These are phyloP conservation scores for Fistulifera solaris DNA, from an alignment of 108 stramenopile species.

Conservation along the genomic window DNA sequence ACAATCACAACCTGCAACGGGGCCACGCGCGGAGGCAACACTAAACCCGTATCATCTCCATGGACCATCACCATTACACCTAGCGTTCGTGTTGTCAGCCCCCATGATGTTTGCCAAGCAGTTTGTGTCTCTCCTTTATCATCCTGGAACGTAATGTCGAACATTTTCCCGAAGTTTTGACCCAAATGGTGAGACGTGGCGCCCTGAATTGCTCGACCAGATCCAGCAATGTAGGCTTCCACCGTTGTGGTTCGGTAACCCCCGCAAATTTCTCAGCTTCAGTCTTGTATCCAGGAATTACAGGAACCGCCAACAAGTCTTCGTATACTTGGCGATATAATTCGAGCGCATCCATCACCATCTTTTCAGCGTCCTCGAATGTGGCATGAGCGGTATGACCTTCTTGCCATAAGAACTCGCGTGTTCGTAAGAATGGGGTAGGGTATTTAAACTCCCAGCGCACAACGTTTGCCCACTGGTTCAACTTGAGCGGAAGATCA, in stretches of 20 bases:
- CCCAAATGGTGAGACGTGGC: constrained; percentile 98
- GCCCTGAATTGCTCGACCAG: constrained; percentile 98
- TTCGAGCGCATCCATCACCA: constrained; percentile 94
- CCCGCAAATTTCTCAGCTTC: constrained; percentile 99
- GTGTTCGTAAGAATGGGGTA: constrained; percentile 94
- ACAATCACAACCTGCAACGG: constrained; percentile 96
- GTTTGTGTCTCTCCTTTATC: constrained; percentile 83
- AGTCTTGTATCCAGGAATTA: constrained; percentile 96
- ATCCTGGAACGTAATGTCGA: constrained; percentile 93
- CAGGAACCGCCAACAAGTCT: constrained; percentile 97
- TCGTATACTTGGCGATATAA: constrained; percentile 95
- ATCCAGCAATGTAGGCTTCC: constrained; percentile 96
- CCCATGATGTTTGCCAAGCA: constrained; percentile 99
- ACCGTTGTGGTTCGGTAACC: constrained; percentile 96
- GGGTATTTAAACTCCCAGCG: constrained; percentile 99
- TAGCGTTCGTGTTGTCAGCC: constrained; percentile 95
- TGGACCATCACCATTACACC: constrained; percentile 99
- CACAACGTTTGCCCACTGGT: constrained; percentile 99
- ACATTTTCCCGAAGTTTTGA: constrained; percentile 99
- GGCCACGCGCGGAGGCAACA: constrained; percentile 93
- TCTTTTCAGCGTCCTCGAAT: constrained; percentile 91
- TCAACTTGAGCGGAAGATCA: constrained; percentile 96
- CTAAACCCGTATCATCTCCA: constrained; percentile 97
- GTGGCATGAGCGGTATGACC: constrained; percentile 98
- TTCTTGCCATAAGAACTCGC: constrained; percentile 99